Evolutionary conservation across 2,329 filamentous ascomycete species (phyloP).

Genomic region (Colletotrichum scovillei): DNA sequence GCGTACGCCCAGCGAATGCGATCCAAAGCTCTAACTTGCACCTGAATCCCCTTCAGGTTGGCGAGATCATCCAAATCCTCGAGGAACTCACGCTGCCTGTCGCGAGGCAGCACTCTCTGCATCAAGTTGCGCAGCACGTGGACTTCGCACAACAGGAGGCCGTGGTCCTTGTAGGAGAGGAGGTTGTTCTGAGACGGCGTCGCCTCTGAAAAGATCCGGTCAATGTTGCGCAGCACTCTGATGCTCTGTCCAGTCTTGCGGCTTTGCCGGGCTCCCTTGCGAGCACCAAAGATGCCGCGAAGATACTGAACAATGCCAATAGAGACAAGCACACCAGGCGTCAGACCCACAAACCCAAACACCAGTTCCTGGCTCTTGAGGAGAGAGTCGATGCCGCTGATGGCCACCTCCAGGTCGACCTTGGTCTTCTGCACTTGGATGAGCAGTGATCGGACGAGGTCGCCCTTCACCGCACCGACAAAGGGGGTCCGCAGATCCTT

Average conservation of each 20-base stretch:
- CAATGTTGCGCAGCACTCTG: conserved; percentile 86
- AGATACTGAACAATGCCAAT: conserved; percentile 81
- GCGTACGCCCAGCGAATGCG: conserved; percentile 92
- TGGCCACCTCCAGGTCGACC: conserved; percentile 95
- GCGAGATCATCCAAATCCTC: conserved; percentile 89
- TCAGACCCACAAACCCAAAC: conserved; percentile 96
- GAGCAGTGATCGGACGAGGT: conserved; percentile 88
- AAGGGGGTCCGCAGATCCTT: conserved; percentile 87
- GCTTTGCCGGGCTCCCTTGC: conserved; percentile 74
- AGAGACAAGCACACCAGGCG: conserved; percentile 90
- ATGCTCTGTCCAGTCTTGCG: conserved; percentile 77
- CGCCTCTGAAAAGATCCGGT: conserved; percentile 79
- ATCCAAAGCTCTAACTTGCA: conserved; percentile 82
- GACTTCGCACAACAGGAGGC: conserved; percentile 88
- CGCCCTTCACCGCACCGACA: conserved; percentile 83
- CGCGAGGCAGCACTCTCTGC: conserved; percentile 74
- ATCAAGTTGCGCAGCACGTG: conserved; percentile 82
- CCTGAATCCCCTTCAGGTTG: conserved; percentile 82
- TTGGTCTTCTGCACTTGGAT: conserved; percentile 99
- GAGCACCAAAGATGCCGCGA: conserved; percentile 74
- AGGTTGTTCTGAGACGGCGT: conserved; percentile 78
- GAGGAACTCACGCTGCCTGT: conserved; percentile 85
- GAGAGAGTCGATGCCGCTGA: conserved; percentile 93
- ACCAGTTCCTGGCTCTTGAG: conserved; percentile 97
- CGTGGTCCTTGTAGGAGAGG: conserved; percentile 92